Evolutionary conservation across 257 asterid genomes (phyloP), one percentile per base, ranked within the genome.

Genomic region (Solanum pinnatisectum): DNA sequence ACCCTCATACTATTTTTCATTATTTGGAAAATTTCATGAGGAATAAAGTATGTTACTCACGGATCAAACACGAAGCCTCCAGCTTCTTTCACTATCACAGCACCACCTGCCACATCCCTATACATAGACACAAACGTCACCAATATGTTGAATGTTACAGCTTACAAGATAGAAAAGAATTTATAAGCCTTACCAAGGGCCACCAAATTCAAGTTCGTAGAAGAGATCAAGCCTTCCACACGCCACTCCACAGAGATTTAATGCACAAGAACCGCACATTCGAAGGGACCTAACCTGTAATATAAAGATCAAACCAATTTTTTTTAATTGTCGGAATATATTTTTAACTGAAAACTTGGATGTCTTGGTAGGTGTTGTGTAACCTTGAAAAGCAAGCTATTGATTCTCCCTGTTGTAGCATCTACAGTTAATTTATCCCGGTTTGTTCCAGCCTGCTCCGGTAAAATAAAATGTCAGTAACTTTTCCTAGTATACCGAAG

Each of bases 61-160:
- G 99, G 98, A 93, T 96, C 97, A 92, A 91, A 96, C 52, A 96
- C 84, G 84, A 84, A 92, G 30, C 99, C 98, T 68, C 98, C 98
- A 67, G 98, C 98, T 92, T 94, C 98, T 73, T 91, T 94, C 76
- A 93, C 94, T 72, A 96, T 95, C 79, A 96, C 91, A 90, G 97
- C 98, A 73, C 98, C 99, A 25, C 95, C 98, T 18, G 99, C 98
- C 67, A 95, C 94, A 89, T 96, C 99, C 98, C 98, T 94, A 92
- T 76, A 83, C 60, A 84, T n/a, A 87, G 33, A 71, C 70, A 25
- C 35, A 73, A 89, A 79, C 11, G 39, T 85, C 87, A 86, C 49
- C 83, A 84, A 49, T 77, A 60, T 49, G 46, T 71, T 52, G 70
- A 84, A 84, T 79, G 87, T 68, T 8, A 63, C 59, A 32, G 0